These are phyloP conservation scores for Senna siamea DNA, from an alignment of 306 rosid genomes.

Conservation along the genomic window DNA sequence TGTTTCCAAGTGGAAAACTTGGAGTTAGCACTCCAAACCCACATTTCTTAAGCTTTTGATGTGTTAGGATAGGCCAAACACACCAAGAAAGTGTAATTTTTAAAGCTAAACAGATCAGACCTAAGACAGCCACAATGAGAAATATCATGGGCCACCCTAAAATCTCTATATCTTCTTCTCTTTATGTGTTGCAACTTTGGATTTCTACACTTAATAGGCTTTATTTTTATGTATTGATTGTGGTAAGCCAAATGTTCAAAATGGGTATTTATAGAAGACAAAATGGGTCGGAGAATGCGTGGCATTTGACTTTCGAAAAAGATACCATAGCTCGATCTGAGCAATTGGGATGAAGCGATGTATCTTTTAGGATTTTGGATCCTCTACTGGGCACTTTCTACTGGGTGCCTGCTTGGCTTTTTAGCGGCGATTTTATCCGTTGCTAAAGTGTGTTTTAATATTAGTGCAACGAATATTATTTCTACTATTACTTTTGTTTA, in stretches of 20 bases:
- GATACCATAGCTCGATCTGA: background rate
- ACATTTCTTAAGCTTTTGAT: slow-evolving; percentile 50
- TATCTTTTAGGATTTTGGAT: no score
- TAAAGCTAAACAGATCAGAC: slow-evolving; percentile 23
- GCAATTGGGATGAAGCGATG: background rate
- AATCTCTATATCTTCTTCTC: slow-evolving; percentile 23
- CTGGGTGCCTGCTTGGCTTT: no score
- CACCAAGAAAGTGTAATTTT: slow-evolving; percentile 45
- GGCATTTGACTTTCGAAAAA: background rate
- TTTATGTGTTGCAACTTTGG: background rate
- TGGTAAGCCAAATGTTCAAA: background rate
- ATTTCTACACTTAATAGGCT: background rate
- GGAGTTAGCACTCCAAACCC: slow-evolving; percentile 68
- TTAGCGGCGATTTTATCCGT: no score
- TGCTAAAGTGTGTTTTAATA: no score
- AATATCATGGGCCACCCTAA: background rate
- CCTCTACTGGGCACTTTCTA: no score
- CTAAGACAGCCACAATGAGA: background rate
- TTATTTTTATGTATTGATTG: background rate
- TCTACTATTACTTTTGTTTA: no score
- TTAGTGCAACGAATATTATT: no score
- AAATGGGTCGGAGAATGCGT: background rate
- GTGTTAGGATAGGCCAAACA: slow-evolving; percentile 49
- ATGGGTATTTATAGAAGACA: background rate
- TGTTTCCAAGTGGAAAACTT: slow-evolving; percentile 63